Base-by-base conservation (phyloP, 176 grass and related monocot species). In the Canna indica region DNA sequence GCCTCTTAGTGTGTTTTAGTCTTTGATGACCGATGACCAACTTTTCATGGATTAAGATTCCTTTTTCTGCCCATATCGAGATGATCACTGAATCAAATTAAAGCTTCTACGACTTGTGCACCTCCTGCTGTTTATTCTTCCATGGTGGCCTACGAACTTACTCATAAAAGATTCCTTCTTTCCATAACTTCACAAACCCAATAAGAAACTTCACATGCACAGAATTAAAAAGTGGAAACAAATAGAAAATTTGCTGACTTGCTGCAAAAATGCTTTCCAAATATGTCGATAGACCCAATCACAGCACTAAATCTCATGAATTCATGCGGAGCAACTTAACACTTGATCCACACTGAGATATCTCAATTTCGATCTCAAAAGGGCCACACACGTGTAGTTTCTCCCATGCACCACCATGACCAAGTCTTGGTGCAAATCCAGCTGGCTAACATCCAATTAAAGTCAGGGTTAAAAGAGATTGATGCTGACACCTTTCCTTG, bases 361-460 rank as follows among this genome's bases (percentile, higher is more conserved):
- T 54, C 25, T 0, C 10, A 32, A 20, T 66, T 16, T 65, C 24
- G 62, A 65, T 9, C 62, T 36, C 26, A 17, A n/a, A 24, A n/a
- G 16, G 27, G 38, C 62, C 63, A 66, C 34, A 66, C 63, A 66
- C 63, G 63, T 41, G 26, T 60, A 26, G 9, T 62, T 12, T 15
- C 16, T 32, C 3, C 59, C 63, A 39, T 25, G 34, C 34, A 66
- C 35, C 35, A 20, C 28, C 34, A 24, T 52, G 48, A 22, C 41
- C 41, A 44, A 44, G 41, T 44, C 41, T 44, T 44, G 41, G 26
- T 59, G 30, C 15, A 16, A 34, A 62, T 62, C 59, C 59, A 7
- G 59, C 59, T 62, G 59, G 59, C 59, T 62, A 62, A 62, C 18
- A 20, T 34, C 13, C 59, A 62, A 69, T 30, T 47, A 69, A 69